These are phyloP conservation scores for Mitragyna speciosa DNA, from an alignment of 257 asterid genomes.

Conservation along the genomic window DNA sequence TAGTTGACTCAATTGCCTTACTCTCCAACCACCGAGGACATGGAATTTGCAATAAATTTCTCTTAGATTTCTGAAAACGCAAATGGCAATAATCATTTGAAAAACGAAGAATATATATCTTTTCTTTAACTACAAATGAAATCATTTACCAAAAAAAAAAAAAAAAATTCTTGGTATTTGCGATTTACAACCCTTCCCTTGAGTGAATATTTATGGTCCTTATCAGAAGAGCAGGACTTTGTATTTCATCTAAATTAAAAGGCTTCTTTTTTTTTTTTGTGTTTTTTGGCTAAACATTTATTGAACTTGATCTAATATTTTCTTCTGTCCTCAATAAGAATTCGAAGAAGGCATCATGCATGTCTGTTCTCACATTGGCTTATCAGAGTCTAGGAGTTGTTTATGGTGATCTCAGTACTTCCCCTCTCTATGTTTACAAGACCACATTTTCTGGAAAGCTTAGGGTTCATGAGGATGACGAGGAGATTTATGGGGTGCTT, in stretches of 20 bases:
- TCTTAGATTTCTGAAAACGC: neutral
- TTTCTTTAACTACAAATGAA: neutral
- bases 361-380: constrained; percentile 30
- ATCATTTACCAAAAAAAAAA: neutral
- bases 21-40: neutral
- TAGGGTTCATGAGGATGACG: constrained; percentile 28
- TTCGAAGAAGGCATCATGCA: constrained; percentile 18
- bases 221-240: neutral
- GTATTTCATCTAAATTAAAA: neutral
- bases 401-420: constrained; percentile 43
- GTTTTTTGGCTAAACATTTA: neutral
- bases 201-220: neutral
- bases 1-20: neutral
- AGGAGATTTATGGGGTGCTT: constrained; percentile 37
- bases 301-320: neutral
- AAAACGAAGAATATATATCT: too few relatives aligned
- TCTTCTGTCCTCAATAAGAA: constrained; percentile 7
- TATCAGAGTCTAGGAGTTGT: constrained; percentile 45
- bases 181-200: too few relatives aligned
- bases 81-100: too few relatives aligned
- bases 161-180: too few relatives aligned
- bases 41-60: neutral
- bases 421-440: constrained; percentile 42
- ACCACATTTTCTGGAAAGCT: constrained; percentile 34
- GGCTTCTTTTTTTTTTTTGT: too few relatives aligned